Conservation (phyloP, 208 protist genomes). For the Willaertia magna region DNA sequence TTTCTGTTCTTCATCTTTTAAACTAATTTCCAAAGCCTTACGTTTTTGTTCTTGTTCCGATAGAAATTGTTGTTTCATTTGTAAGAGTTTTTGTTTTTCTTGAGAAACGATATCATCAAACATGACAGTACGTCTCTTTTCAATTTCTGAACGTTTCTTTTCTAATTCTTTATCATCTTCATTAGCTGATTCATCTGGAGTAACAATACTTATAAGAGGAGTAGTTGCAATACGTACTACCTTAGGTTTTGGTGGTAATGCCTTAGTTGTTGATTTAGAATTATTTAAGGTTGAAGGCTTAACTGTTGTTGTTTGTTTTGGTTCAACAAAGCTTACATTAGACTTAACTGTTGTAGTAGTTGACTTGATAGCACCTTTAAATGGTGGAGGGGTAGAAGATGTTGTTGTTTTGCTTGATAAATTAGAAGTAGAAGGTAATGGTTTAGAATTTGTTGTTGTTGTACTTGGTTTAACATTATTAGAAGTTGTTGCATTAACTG, state of each 20-base stretch:
- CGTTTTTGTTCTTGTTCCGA: not conserved
- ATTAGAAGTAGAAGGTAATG: not conserved
- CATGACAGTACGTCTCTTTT: not conserved
- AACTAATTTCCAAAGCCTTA: not conserved
- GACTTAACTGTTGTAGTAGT: not conserved
- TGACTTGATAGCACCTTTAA: not conserved
- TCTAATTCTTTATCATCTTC: not conserved
- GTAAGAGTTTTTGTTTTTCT: not conserved
- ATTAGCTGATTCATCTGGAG: not conserved
- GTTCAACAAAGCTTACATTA: not conserved
- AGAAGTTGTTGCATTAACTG: not conserved
- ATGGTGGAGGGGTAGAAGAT: not conserved
- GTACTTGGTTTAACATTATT: not conserved
- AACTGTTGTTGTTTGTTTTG: not conserved
- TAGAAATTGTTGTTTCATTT: not conserved
- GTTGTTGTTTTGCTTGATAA: not conserved
- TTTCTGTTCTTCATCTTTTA: not conserved
- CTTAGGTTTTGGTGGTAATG: not conserved
- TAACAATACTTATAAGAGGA: not conserved
- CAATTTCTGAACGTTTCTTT: not conserved
- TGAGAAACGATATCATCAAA: not conserved
- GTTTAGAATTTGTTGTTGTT: not conserved
- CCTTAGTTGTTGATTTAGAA: not conserved
- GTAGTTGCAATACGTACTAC: not conserved
- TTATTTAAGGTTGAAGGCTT: not conserved